These are phyloP conservation scores for Xylariaceae sp. DNA, from an alignment of 2,329 filamentous ascomycete genomes.

Conservation along the genomic window DNA sequence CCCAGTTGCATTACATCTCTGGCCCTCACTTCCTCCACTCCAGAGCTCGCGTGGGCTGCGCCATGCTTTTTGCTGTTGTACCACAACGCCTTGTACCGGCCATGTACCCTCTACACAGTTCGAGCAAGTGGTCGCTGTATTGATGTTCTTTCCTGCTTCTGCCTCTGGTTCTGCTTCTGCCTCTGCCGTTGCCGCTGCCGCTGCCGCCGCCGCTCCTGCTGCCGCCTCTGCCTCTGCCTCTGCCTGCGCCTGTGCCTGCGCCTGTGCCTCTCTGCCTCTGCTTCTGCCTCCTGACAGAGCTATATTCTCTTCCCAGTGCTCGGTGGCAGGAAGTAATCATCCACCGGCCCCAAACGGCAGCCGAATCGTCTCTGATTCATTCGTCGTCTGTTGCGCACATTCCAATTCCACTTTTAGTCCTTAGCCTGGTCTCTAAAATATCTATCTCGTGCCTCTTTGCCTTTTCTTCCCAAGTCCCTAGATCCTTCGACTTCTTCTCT, in stretches of 20 bases:
- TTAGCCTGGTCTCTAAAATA: conserved; percentile 6
- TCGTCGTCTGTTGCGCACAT: conserved; percentile 9
- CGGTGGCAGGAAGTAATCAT: conserved; percentile 8
- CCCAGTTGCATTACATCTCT: conserved; percentile 8
- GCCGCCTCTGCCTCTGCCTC: neutral
- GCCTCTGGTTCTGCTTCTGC: conserved; percentile 1
- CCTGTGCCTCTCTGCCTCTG: neutral
- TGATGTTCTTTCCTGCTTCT: neutral
- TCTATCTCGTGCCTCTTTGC: conserved; percentile 6
- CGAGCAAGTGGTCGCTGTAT: neutral
- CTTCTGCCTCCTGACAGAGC: neutral
- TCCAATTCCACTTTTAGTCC: conserved; percentile 10
- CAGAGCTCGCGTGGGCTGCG: conserved; percentile 19
- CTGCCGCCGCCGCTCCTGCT: neutral
- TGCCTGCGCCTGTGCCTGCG: neutral
- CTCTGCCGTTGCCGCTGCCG: neutral
- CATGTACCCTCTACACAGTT: conserved; percentile 22
- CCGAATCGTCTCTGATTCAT: conserved; percentile 14
- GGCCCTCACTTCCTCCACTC: conserved; percentile 4
- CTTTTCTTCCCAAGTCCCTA: conserved; percentile 3
- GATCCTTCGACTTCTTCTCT: neutral
- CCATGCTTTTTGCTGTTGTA: conserved; percentile 20
- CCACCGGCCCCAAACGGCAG: conserved; percentile 13
- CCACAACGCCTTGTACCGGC: conserved; percentile 28
- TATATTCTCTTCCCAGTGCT: conserved; percentile 2